A percentile compares a stretch with the other conserved stretches of the same genome.
These are phyloP conservation scores for Naganishia sp. DNA, from an alignment of 1,284 basidiomycete species.

Conservation along the genomic window DNA sequence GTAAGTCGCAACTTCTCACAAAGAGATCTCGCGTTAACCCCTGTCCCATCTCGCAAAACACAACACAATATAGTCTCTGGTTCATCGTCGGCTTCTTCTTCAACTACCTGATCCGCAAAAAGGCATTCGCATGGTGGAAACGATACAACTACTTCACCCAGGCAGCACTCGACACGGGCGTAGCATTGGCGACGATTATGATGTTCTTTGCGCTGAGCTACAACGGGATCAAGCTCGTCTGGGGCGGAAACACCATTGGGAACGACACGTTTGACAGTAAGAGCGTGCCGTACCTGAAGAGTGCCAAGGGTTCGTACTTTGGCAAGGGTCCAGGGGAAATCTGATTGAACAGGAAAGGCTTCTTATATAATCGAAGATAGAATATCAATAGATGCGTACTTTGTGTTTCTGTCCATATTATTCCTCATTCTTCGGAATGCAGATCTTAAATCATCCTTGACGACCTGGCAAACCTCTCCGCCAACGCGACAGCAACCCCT, in stretches of 20 bases:
- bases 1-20: neutral
- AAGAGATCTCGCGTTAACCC: conserved; percentile 47
- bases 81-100: conserved; percentile 66
- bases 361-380: neutral
- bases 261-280: conserved; percentile 29
- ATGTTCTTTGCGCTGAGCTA: conserved; percentile 18
- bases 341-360: neutral
- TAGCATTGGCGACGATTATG: conserved; percentile 24
- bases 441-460: no score
- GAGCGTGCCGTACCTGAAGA: conserved; percentile 35
- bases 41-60: conserved; percentile 61
- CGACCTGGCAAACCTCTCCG: conserved; percentile 34
- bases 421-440: no score
- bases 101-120: conserved; percentile 61
- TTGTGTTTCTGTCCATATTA: neutral
- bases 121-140: conserved; percentile 68
- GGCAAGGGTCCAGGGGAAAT: conserved; percentile 39
- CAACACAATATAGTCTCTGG: conserved; percentile 64
- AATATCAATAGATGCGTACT: neutral
- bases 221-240: conserved; percentile 34
- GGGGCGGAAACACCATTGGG: conserved; percentile 40
- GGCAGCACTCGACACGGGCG: conserved; percentile 25
- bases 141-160: conserved; percentile 62
- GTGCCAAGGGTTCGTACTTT: conserved; percentile 35
- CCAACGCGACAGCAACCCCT: conserved; percentile 34